Conservation (phyloP, 129 eudicot species). For the Flaveria ramosissima region DNA sequence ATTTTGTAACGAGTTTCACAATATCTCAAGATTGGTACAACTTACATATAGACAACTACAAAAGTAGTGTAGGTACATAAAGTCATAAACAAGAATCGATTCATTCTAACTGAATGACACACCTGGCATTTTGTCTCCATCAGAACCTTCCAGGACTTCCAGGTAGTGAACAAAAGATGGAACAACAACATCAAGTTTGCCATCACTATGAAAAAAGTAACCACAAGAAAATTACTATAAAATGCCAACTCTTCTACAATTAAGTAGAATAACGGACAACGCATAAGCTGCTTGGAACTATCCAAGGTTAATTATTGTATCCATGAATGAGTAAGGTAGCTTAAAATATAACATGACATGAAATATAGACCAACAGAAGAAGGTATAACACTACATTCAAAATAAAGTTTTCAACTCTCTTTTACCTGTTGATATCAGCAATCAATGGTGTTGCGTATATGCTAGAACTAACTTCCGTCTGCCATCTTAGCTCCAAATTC, state of each 20-base stretch:
- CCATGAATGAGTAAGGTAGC: slow-evolving; percentile 10
- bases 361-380: not conserved
- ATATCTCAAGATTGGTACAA: slow-evolving; percentile 3
- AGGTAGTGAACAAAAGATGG: slow-evolving; percentile 98
- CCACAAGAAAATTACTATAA: slow-evolving; percentile 9
- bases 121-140: slow-evolving; percentile 99
- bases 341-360: not conserved
- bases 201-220: slow-evolving; percentile 60
- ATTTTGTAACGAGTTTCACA: not conserved
- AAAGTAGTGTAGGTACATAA: not conserved
- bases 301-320: not conserved
- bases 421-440: slow-evolving; percentile 95
- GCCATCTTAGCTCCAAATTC: slow-evolving; percentile 97
- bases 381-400: slow-evolving; percentile 17
- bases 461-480: slow-evolving; percentile 99
- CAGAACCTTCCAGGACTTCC: slow-evolving; percentile 97
- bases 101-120: slow-evolving; percentile 10
- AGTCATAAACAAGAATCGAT: slow-evolving; percentile 10
- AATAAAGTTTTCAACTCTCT: slow-evolving; percentile 11
- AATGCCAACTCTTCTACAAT: slow-evolving; percentile 3
- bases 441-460: slow-evolving; percentile 87
- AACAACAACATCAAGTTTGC: slow-evolving; percentile 92
- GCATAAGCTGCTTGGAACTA: not conserved
- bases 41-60: slow-evolving; percentile 12
- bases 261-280: slow-evolving; percentile 11